Base-by-base conservation (phyloP, 495 filamentous ascomycete species). In the Penicillium odoratum region DNA sequence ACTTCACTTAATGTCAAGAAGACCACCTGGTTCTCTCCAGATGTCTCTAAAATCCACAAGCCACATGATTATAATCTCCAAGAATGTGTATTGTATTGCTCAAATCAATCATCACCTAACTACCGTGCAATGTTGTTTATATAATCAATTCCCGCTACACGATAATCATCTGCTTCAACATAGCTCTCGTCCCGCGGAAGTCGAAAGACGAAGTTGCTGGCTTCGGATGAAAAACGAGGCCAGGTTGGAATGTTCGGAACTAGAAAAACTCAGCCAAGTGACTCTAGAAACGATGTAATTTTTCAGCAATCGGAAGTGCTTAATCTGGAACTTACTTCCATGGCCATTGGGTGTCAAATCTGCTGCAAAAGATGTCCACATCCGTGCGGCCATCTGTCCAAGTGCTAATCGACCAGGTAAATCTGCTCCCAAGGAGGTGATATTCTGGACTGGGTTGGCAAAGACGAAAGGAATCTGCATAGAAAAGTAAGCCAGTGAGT, bases 361-460 rank as follows among this genome's bases (percentile, higher is more conserved):
- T 10, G 69, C 53, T 8, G 78, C 78, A 58, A 87, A 87, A 2
- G 73, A 70, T 0, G 79, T 77, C 78, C 84, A 88, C 60, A 80
- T 79, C 1, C 65, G 66, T 9, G 78, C 79, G 51, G 85, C 84
- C 61, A 72, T 57, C 36, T 75, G 66, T 15, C 60, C 72, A 10
- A 75, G 60, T 10, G 62, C 58, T 13, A 75, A 49, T 6, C 72
- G 67, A 51, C 57, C 26, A 67, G 69, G n/a, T 73, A 36, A 13
- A 7, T 25, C 18, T 40, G 48, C 70, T 36, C 69, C 72, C 3
- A 75, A 54, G 4, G 62, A 31, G 0, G 72, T 75, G 29, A 73
- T 68, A 7, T 61, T 61, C 33, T 75, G 72, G 25, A 74, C 71
- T n/a, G 76, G 73, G n/a, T 78, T 78, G 61, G 85, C 80, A 67